Evolutionary conservation across 1,284 basidiomycete species (phyloP).

Genomic region (Rhodotorula sp.): DNA sequence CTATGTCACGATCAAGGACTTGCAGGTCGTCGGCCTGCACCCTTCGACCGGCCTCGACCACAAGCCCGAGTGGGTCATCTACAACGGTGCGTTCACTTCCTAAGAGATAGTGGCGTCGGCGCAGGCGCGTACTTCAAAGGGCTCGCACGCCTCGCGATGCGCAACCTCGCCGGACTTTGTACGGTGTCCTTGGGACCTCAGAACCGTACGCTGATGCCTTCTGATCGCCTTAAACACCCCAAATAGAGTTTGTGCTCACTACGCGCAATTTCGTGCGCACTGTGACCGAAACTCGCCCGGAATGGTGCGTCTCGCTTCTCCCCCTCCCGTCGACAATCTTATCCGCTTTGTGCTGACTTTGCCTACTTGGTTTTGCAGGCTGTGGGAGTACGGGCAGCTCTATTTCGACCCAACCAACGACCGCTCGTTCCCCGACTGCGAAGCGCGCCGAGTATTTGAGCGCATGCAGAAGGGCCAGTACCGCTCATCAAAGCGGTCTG

Average conservation of each 20-base stretch:
- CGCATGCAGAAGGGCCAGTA: conserved; percentile 48
- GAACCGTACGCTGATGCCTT: no score
- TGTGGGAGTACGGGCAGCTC: conserved; percentile 72
- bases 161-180: no score
- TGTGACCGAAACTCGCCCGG: conserved; percentile 80
- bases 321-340: not conserved
- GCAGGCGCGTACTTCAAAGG: not conserved
- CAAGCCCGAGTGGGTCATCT: conserved; percentile 95
- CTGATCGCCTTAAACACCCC: not conserved
- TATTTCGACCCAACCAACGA: conserved; percentile 67
- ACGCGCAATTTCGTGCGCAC: conserved; percentile 83
- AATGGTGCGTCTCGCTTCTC: conserved; percentile 63
- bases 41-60: conserved; percentile 88
- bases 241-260: conserved; percentile 78
- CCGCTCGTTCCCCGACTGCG: conserved; percentile 64
- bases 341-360: not conserved
- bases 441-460: conserved; percentile 67
- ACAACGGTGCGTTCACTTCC: conserved; percentile 61
- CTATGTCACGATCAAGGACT: conserved; percentile 37
- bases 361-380: conserved; percentile 53
- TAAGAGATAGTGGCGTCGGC: not conserved
- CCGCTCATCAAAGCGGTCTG: conserved; percentile 3
- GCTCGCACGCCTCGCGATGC: no score
- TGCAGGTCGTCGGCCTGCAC: conserved; percentile 56
- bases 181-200: no score